Evolutionary conservation across 257 asterid species (phyloP).

Genomic region (Plantago elongata): DNA sequence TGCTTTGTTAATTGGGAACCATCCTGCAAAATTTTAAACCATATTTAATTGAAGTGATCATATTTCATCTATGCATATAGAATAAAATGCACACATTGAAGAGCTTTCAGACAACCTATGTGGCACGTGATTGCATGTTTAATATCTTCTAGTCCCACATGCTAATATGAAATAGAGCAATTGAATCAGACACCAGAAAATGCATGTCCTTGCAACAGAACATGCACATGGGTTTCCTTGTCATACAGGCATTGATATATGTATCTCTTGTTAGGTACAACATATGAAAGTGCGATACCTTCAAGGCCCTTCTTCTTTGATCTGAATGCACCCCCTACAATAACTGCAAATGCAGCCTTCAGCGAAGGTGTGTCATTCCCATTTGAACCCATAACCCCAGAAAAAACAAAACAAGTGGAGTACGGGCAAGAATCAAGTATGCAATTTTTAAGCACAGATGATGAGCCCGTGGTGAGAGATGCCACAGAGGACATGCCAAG

Average conservation of each 20-base stretch:
- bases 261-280: slow-evolving; percentile 10
- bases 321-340: slow-evolving; percentile 39
- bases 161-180: neutral
- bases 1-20: no score
- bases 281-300: slow-evolving; percentile 47
- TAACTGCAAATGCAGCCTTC: slow-evolving; percentile 30
- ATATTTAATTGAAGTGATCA: no score
- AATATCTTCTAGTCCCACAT: no score
- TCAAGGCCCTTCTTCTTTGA: slow-evolving; percentile 35
- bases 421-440: slow-evolving; percentile 20
- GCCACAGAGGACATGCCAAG: slow-evolving; percentile 16
- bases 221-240: slow-evolving; percentile 1
- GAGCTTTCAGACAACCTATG: no score
- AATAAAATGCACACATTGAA: no score
- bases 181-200: neutral
- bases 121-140: no score
- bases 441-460: slow-evolving; percentile 16
- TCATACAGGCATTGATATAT: slow-evolving; percentile 20
- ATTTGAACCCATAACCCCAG: slow-evolving; percentile 62
- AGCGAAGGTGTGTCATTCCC: slow-evolving; percentile 26
- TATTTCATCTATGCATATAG: no score
- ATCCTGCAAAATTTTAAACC: no score
- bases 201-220: slow-evolving; percentile 1
- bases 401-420: slow-evolving; percentile 31
- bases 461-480: slow-evolving; percentile 16